Conservation (phyloP, 2,329 filamentous ascomycete genomes). For the Microdochium paspali region DNA sequence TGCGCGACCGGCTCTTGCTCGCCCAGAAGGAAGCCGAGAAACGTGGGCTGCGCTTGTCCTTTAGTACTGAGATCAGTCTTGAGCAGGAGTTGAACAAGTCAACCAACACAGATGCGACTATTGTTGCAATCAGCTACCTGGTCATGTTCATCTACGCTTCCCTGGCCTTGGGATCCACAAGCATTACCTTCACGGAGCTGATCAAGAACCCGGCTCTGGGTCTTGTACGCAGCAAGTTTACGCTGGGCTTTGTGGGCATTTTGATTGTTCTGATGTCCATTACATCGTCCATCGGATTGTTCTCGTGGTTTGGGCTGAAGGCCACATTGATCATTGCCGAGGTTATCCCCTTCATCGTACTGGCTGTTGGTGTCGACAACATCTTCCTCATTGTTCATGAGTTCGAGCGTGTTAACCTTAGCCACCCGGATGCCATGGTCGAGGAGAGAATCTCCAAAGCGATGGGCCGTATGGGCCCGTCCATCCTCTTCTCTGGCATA, state of each 20-base stretch:
- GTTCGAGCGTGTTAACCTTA: conserved; percentile 89
- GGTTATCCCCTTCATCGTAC: conserved; percentile 93
- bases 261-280: conserved; percentile 97
- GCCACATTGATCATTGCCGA: conserved; percentile 97
- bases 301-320: conserved; percentile 85
- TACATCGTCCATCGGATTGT: conserved; percentile 86
- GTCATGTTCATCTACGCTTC: conserved; percentile 99
- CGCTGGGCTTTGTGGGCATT: conserved; percentile 88
- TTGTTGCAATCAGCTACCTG: conserved; percentile 91
- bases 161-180: conserved; percentile 81
- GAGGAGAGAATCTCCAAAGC: conserved; percentile 79
- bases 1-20: conserved; percentile 65
- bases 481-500: conserved; percentile 87
- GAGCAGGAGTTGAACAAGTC: conserved; percentile 96
- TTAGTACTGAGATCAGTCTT: conserved; percentile 89
- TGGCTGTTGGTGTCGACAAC: conserved; percentile 96
- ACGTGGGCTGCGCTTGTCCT: conserved; percentile 78
- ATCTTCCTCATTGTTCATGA: conserved; percentile 98
- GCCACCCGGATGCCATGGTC: conserved; percentile 79
- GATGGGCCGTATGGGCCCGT: conserved; percentile 92
- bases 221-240: conserved; percentile 93
- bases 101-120: conserved; percentile 96
- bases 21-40: conserved; percentile 70
- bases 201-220: conserved; percentile 74
- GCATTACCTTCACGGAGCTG: conserved; percentile 66